Evolutionary conservation across 2,329 filamentous ascomycete species (phyloP), one percentile per base, ranked within the genome.

Genomic region (Botrytis porri): DNA sequence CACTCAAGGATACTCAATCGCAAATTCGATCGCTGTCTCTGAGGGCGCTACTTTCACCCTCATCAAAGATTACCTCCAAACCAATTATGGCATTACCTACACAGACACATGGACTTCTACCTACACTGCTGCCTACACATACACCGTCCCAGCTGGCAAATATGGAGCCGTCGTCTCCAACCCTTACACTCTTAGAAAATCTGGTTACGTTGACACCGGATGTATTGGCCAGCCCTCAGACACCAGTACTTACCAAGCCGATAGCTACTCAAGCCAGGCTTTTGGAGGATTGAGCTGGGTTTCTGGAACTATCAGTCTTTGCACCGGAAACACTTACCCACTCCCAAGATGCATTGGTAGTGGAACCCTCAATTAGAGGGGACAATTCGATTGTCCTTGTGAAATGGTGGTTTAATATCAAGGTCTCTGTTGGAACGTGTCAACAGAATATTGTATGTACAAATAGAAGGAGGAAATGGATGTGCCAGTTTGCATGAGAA

Each of bases 221-320:
- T 71, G 70, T 22, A 14, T 71, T 35, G 70, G 70, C 20, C 8
- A 8, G 12, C 4, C 5, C 39, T 22, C n/a, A 22, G 29, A 35
- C n/a, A 59, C 37, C 6, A 22, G 22, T 20, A 37, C n/a, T 5
- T 71, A 71, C 22, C 48, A 59, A 59, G 61, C 61, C 9, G 61
- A 71, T 41, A 71, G 61, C 48, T 59, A 57, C 43, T 1, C 14
- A 10, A 45, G 39, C 14, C 32, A 59, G 8, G 29, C 18, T 18
- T 67, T 45, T 35, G 37, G 37, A 1, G 61, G 48, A 8, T 59
- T 67, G 22, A 32, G 20, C 29, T 71, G 70, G 70, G 61, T 71
- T 39, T 14, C 22, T 20, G 70, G 70, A 22, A 66, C 61, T 4
- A 67, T 71, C 16, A 67, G 61, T 71, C 35, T 67, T n/a, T 71